A percentile compares a stretch with the other conserved stretches of the same genome.
Conservation (phyloP, 2,329 filamentous ascomycete species). For the Didymella lethalis region DNA sequence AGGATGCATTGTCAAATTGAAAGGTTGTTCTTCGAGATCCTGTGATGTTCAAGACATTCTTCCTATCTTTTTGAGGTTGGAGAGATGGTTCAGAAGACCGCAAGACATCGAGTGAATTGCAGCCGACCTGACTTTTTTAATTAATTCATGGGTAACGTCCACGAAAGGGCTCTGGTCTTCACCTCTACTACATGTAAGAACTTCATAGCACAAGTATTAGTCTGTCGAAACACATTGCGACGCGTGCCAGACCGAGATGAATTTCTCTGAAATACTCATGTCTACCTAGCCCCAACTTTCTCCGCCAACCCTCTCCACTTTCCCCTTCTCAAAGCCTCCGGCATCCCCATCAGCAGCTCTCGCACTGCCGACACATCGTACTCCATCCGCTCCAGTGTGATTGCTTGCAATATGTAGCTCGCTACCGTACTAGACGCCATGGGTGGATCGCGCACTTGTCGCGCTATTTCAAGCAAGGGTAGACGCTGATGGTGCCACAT, state of each 20-base stretch:
- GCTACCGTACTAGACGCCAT: slow-evolving; percentile 39
- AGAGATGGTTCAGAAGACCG: too few relatives aligned
- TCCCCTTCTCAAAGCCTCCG: slow-evolving; percentile 33
- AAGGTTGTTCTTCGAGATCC: background rate
- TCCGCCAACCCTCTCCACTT: slow-evolving; percentile 38
- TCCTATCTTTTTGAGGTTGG: background rate
- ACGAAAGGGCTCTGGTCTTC: background rate
- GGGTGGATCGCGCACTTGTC: slow-evolving; percentile 41
- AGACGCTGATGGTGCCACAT: slow-evolving; percentile 45
- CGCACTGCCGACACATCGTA: slow-evolving; percentile 35
- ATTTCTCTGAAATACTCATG: background rate
- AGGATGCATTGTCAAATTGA: background rate
- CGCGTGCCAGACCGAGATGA: background rate
- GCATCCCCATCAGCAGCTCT: slow-evolving; percentile 31
- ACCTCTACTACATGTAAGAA: too few relatives aligned
- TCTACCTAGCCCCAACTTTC: slow-evolving; percentile 28
- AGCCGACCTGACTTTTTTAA: too few relatives aligned
- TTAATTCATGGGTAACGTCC: background rate
- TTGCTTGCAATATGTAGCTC: slow-evolving; percentile 43
- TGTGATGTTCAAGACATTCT: background rate
- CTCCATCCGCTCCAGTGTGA: slow-evolving; percentile 40
- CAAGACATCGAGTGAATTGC: too few relatives aligned
- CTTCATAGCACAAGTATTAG: background rate
- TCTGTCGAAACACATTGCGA: background rate
- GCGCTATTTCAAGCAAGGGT: slow-evolving; percentile 32